A percentile compares a stretch with the other conserved stretches of the same genome.
These are phyloP conservation scores for Lichina pygmaea DNA, from an alignment of 495 filamentous ascomycete genomes.

Conservation along the genomic window DNA sequence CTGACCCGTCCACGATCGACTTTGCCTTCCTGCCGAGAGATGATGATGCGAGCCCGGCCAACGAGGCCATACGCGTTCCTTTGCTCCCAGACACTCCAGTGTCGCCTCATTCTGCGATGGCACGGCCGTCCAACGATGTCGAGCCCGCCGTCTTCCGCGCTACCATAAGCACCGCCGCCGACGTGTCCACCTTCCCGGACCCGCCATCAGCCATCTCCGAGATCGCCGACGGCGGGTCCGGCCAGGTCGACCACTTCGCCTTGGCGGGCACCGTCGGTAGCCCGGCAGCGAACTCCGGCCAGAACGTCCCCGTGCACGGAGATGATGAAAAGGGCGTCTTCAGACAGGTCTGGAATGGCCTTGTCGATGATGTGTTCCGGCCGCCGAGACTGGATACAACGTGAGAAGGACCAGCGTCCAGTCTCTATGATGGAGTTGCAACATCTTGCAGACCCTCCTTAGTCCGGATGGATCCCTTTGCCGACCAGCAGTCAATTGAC, in stretches of 20 bases:
- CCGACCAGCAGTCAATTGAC: no score
- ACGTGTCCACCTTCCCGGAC: not conserved
- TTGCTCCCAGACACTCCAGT: not conserved
- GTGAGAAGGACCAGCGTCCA: no score
- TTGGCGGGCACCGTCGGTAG: not conserved
- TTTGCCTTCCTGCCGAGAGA: conserved; percentile 2
- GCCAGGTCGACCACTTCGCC: conserved; percentile 1
- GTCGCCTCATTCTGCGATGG: not conserved
- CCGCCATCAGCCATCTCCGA: conserved; percentile 3
- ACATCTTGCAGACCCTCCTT: no score
- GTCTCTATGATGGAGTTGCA: no score
- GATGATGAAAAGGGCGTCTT: not conserved
- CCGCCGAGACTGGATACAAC: not conserved
- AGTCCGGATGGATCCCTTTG: no score
- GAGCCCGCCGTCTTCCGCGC: conserved; percentile 1
- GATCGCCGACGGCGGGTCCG: conserved; percentile 2
- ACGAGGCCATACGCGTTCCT: not conserved
- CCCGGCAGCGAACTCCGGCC: not conserved
- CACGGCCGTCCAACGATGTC: not conserved
- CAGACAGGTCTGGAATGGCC: not conserved
- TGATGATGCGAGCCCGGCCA: not conserved
- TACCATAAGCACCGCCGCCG: conserved; percentile 1
- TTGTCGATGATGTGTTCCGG: conserved; percentile 2
- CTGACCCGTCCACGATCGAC: conserved; percentile 3
- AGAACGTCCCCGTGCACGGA: not conserved